Conservation (phyloP, 2,329 filamentous ascomycete genomes). For the Cryphonectria nitschkei region DNA sequence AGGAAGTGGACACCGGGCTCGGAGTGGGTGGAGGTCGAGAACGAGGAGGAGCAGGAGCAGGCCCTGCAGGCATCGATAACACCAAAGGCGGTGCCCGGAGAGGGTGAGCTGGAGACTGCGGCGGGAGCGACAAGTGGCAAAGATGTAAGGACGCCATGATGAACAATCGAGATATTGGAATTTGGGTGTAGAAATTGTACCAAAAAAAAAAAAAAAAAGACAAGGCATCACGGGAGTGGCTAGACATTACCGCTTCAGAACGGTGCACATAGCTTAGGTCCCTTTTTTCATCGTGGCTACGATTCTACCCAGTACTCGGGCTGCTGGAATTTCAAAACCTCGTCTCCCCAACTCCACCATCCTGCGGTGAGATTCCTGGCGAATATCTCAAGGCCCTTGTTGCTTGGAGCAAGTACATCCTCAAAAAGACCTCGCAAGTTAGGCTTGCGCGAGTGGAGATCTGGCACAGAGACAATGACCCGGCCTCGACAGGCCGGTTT, state of each 20-base stretch:
- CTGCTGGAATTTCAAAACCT: slow-evolving; percentile 71
- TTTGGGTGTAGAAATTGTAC: slow-evolving; percentile 26
- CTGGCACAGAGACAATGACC: slow-evolving; percentile 71
- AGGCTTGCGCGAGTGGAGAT: slow-evolving; percentile 79
- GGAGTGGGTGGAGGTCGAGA: slow-evolving; percentile 47
- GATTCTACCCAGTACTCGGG: slow-evolving; percentile 51
- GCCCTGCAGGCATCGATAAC: slow-evolving; percentile 30
- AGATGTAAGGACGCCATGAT: slow-evolving; percentile 25
- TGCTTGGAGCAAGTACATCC: slow-evolving; percentile 53
- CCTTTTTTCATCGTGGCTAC: slow-evolving; percentile 30
- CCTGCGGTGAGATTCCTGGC: slow-evolving; percentile 73
- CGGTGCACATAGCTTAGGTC: slow-evolving; percentile 4
- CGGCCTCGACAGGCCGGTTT: slow-evolving; percentile 47
- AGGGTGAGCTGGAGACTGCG: slow-evolving; percentile 31
- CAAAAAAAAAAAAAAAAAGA: neutral
- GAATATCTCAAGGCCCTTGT: slow-evolving; percentile 73
- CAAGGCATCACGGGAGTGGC: slow-evolving; percentile 15
- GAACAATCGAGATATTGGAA: slow-evolving; percentile 29
- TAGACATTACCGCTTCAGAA: neutral
- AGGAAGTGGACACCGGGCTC: slow-evolving; percentile 61
- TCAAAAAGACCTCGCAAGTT: slow-evolving; percentile 66
- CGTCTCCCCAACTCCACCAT: slow-evolving; percentile 81
- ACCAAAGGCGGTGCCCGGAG: slow-evolving; percentile 32
- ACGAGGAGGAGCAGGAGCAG: neutral
- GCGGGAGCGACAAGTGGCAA: slow-evolving; percentile 47